Evolutionary conservation across 495 filamentous ascomycete genomes (phyloP), one percentile per base, ranked within the genome.

Genomic region (Annulohypoxylon moriforme): DNA sequence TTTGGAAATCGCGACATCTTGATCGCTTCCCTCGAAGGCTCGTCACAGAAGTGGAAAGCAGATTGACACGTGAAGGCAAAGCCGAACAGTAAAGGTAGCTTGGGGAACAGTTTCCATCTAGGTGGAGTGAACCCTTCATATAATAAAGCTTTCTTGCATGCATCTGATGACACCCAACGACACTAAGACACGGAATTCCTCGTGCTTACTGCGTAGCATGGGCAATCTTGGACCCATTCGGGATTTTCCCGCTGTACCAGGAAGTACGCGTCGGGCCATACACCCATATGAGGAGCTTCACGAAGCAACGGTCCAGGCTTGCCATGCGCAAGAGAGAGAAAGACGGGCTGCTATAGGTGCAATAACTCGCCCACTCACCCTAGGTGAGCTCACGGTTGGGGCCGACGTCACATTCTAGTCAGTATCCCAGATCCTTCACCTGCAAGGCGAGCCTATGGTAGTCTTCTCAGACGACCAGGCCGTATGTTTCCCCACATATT

Each of bases 1-100:
- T 73, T 77, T 56, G 75, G 75, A 61, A 77, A 31, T 42, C 50
- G 73, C 56, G 73, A 60, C 75, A 77, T 77, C 72, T 75, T 75
- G 70, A 63, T 55, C 7, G 61, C 66, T 59, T 69, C 36, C 55
- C 60, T 64, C 50, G 56, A 38, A 36, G 47, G 60, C 10, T 55
- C 36, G 27, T 57, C 55, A 14, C 44, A 38, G 31, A 64, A 25
- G 40, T 20, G 42, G 46, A 49, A 60, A 58, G 46, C 61, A 62
- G 38, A 47, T 58, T 64, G 46, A 55, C 60, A 27, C 34, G 65
- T 62, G 60, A 42, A 73, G 33, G 8, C 31, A 64, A 31, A 64
- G 22, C 42, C 53, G 40, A 44, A 47, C 20, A 52, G 57, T 10
- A 60, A 64, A 42, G 40, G 50, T 40, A 68, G 55, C 42, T 49